Percentiles rank a stretch among this genome's conserved stretches.
Conservation (phyloP, 2,329 filamentous ascomycete genomes). For the Aspergillus pseudoviridinutans region DNA sequence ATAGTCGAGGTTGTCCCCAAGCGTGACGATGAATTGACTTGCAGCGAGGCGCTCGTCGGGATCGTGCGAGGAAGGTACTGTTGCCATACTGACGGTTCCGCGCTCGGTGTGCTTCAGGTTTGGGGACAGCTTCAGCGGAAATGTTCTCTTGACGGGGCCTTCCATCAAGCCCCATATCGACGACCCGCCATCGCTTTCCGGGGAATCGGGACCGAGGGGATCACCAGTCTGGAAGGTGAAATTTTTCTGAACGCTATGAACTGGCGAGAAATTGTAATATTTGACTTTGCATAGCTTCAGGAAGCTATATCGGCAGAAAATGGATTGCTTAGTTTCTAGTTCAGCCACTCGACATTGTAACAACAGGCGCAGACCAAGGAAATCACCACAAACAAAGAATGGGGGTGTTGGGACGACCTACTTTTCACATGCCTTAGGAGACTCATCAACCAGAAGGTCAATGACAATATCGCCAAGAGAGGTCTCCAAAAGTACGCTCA, state of each 20-base stretch:
- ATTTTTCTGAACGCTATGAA: constrained; percentile 88
- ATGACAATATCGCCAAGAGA: constrained; percentile 92
- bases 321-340: constrained; percentile 51
- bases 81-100: constrained; percentile 98
- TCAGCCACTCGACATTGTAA: constrained; percentile 49
- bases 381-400: constrained; percentile 3
- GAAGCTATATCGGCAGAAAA: constrained; percentile 60
- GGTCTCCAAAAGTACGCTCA: constrained; percentile 94
- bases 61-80: constrained; percentile 69
- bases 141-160: constrained; percentile 67
- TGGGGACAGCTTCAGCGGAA: constrained; percentile 76
- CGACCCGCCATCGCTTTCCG: constrained; percentile 83
- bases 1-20: constrained; percentile 84
- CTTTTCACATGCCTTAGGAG: constrained; percentile 93
- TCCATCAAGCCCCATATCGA: constrained; percentile 87
- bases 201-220: constrained; percentile 78
- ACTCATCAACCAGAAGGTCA: constrained; percentile 83
- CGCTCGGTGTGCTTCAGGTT: constrained; percentile 85
- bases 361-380: background rate
- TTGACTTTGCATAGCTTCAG: constrained; percentile 98
- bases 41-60: constrained; percentile 77
- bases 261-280: constrained; percentile 96
- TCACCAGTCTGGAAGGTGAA: constrained; percentile 97
- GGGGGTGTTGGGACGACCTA: constrained; percentile 47
- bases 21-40: constrained; percentile 90